Evolutionary conservation across 345 rosid species (phyloP), one percentile per base, ranked within the genome.

Genomic region (Iberis pinnata): DNA sequence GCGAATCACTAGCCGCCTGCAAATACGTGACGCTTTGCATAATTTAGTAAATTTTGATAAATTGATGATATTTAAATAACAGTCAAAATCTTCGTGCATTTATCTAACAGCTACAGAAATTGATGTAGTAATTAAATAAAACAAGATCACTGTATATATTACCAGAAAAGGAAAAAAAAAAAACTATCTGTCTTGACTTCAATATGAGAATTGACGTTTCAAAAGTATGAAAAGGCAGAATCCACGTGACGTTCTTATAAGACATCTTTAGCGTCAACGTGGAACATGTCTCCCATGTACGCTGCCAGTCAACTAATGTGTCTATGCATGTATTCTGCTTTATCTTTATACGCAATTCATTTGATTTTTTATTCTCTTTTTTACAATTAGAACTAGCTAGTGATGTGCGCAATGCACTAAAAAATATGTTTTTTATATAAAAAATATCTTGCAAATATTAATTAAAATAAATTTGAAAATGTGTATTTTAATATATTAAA

Each of bases 1-100:
- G 79, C 80, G 82, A 73, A 73, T 75, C 79, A 63, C 20, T 16
- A 36, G 46, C 70, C 63, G 48, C 51, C 43, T 26, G 27, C 63
- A 49, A 49, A 22, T 48, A 31, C 32, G 63, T 60, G 80, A 70
- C 71, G 55, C 77, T 64, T 74, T 71, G 70, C 71, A 60, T 37
- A 17, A 15, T 37, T 25, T 13, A 12, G 40, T 39, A 40, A 31
- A 20, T 43, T n/a, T 25, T 17, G 6, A 13, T 38, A 40, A 15
- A 49, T 49, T 10, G 39, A 27, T 16, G 19, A 31, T 3, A 2
- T 48, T 48, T 22, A 51, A 49, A 20, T 12, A 12, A 10, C 33
- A 38, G 14, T 13, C 0, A 44, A 32, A 16, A 37, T 15, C 25
- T 26, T 38, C 35, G 15, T 37, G 48, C 25, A 22, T 6, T 3